Base-by-base conservation (phyloP, 768 basidiomycete genomes). In the Naematelia encephala region DNA sequence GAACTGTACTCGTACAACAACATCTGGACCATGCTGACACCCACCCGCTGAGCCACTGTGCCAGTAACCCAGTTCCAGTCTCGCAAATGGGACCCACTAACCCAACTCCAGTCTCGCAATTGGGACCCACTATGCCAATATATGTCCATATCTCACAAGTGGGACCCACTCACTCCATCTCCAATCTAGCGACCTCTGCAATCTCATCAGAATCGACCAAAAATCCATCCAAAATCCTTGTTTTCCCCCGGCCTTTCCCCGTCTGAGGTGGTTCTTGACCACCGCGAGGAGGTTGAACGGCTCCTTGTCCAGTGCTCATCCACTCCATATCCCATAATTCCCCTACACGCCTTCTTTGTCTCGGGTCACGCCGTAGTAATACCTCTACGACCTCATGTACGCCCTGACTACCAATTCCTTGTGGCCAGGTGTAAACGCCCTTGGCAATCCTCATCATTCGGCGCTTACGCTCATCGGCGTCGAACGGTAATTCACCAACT, bases 361-460 rank as follows among this genome's bases (percentile, higher is more conserved):
- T 60, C n/a, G 74, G 70, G 75, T 91, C 86, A 25, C 90, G 79
- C 19, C 88, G 86, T 43, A 93, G 79, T 50, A 93, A 68, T 47
- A 80, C 76, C 10, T 72, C 82, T 0, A 88, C 88, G 39, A 89
- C 77, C 19, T 81, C 68, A 69, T 80, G 30, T 42, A 74, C 66
- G 21, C 54, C 62, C 28, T 52, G 77, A 4, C 70, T 71, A 8
- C 66, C 76, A 51, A 34, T 73, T 49, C 52, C 30, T 44, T 51
- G 3, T 1, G 88, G 87, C 89, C 88, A 94, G 53, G 79, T 70
- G 77, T 85, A 92, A 70, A 89, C 86, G 45, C 86, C 87, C 70
- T 84, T 83, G 13, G 90, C 90, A 67, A 93, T 91, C 52, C 84
- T 81, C 80, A 90, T 84, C 64, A 92, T 77, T 72, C 81, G 79